These are phyloP conservation scores for Lodderomyces margitis DNA, from an alignment of 1,139 yeast species.

Conservation along the genomic window DNA sequence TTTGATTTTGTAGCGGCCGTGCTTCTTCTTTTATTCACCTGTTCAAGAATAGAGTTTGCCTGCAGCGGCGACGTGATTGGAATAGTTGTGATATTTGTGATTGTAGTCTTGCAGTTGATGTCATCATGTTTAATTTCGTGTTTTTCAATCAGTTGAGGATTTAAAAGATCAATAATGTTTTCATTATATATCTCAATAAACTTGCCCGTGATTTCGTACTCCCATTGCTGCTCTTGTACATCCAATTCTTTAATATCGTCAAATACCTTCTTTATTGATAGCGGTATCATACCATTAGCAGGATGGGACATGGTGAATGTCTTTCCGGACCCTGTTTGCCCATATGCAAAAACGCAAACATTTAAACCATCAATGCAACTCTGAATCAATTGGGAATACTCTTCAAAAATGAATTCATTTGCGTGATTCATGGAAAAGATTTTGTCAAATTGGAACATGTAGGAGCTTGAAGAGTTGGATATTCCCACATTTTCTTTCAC, in stretches of 20 bases:
- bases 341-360: conserved; percentile 94
- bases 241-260: conserved; percentile 50
- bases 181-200: conserved; percentile 92
- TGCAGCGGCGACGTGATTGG: conserved; percentile 46
- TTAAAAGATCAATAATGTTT: conserved; percentile 64
- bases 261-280: conserved; percentile 73
- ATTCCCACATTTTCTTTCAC: conserved; percentile 20
- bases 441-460: conserved; percentile 71
- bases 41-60: conserved; percentile 50
- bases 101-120: conserved; percentile 46
- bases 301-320: conserved; percentile 84
- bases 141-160: conserved; percentile 28
- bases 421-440: conserved; percentile 57
- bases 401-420: conserved; percentile 72
- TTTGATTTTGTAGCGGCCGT: conserved; percentile 84
- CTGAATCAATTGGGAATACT: conserved; percentile 82
- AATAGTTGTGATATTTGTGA: conserved; percentile 59
- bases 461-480: conserved; percentile 13
- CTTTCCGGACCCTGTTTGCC: conserved; percentile 97
- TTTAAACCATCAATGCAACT: conserved; percentile 88
- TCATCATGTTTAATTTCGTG: conserved; percentile 78
- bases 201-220: conserved; percentile 65
- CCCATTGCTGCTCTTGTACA: conserved; percentile 60
- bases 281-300: conserved; percentile 77
- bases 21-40: conserved; percentile 62